Evolutionary conservation across 2,329 filamentous ascomycete genomes (phyloP).

Genomic region (Penicillium italicum): DNA sequence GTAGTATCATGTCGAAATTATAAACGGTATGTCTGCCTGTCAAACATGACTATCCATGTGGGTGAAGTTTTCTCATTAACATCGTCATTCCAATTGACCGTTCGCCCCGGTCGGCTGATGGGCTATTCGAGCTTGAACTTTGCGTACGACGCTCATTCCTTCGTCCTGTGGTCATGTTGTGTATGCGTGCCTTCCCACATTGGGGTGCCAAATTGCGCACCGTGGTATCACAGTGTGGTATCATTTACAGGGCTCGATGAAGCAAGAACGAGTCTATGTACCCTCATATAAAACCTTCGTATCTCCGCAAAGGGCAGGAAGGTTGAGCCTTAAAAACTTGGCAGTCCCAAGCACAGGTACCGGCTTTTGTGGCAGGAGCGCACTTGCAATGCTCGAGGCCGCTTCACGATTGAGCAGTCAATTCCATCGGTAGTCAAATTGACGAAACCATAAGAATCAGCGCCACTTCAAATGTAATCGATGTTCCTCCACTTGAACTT

Average conservation of each 20-base stretch:
- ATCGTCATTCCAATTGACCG: neutral
- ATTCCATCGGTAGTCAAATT: neutral
- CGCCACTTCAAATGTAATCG: conserved; percentile 63
- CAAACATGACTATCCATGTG: neutral
- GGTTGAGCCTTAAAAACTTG: neutral
- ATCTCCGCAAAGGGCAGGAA: too few relatives aligned
- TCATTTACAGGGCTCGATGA: neutral
- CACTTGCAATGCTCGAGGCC: neutral
- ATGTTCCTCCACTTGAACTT: conserved; percentile 88
- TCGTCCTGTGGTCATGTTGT: neutral
- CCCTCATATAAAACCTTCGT: neutral
- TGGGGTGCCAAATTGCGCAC: neutral
- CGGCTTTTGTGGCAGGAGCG: neutral
- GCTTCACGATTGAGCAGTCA: neutral
- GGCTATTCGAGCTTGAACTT: neutral
- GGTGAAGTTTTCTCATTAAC: neutral
- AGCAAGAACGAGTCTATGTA: neutral
- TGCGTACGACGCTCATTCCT: neutral
- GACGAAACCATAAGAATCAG: too few relatives aligned
- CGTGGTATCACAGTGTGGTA: neutral
- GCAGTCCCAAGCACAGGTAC: neutral
- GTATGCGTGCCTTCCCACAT: neutral
- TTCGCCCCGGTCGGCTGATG: neutral
- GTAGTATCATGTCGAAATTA: neutral
- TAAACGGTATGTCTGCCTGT: neutral